phyloP scores from a whole-genome alignment of 495 filamentous ascomycete genomes.

The Letharia lupina region DNA sequence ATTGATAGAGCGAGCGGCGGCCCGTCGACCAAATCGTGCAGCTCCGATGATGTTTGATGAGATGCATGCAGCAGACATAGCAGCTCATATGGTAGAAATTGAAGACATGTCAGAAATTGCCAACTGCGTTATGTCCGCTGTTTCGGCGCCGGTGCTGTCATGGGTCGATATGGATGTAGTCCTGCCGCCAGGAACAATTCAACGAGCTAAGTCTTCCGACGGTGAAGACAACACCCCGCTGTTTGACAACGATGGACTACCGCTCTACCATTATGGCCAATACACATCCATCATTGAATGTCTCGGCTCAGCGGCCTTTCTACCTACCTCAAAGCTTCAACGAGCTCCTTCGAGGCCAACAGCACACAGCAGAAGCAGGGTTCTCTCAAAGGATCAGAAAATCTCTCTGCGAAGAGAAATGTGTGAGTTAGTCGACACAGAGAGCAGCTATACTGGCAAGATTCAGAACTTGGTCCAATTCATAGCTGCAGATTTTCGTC shows the following conservation, averaged over 20 bases:
- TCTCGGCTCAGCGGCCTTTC: slow-evolving; percentile 72
- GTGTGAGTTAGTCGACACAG: slow-evolving; percentile 86
- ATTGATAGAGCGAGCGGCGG: slow-evolving; percentile 31
- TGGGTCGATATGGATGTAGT: slow-evolving; percentile 87
- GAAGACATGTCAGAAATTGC: slow-evolving; percentile 68
- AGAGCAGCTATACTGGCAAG: slow-evolving; percentile 86
- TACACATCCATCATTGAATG: slow-evolving; percentile 66
- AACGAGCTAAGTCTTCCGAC: slow-evolving; percentile 43
- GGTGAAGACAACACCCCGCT: slow-evolving; percentile 46
- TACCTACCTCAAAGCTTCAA: slow-evolving; percentile 80
- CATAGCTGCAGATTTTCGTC: slow-evolving; percentile 66
- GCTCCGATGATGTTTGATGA: slow-evolving; percentile 71
- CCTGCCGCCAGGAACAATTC: slow-evolving; percentile 65
- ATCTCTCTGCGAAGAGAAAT: slow-evolving; percentile 77
- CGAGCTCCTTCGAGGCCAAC: slow-evolving; percentile 82
- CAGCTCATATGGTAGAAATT: slow-evolving; percentile 69
- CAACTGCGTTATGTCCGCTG: slow-evolving; percentile 56
- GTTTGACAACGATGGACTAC: slow-evolving; percentile 52
- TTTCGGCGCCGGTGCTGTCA: slow-evolving; percentile 67
- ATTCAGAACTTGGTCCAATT: slow-evolving; percentile 70
- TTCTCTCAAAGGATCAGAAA: slow-evolving; percentile 73
- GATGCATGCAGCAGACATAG: slow-evolving; percentile 85
- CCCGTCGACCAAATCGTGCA: slow-evolving; percentile 25
- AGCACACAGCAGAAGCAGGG: slow-evolving; percentile 59
- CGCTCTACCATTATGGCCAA: slow-evolving; percentile 58